Evolutionary conservation across 2,329 filamentous ascomycete genomes (phyloP).

Genomic region (Trichoderma oligosporum): DNA sequence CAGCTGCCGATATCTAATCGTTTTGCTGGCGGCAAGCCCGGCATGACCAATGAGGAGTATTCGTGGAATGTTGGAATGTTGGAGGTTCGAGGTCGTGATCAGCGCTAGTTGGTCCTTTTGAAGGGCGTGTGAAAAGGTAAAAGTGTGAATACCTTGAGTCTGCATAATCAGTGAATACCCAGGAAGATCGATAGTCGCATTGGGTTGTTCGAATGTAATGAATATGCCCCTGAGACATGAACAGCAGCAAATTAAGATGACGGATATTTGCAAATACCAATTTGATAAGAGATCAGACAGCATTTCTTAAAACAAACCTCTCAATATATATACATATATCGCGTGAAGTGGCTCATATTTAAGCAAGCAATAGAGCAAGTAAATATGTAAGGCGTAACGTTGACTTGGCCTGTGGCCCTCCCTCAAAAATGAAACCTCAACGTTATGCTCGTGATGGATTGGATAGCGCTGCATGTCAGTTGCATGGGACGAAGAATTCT

Average conservation of each 20-base stretch:
- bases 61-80: background rate
- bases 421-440: background rate
- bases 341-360: background rate
- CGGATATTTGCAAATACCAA: too few relatives aligned
- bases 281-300: too few relatives aligned
- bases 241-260: too few relatives aligned
- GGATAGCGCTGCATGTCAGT: background rate
- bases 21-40: background rate
- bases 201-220: too few relatives aligned
- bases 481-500: background rate
- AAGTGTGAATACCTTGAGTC: too few relatives aligned
- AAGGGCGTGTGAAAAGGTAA: background rate
- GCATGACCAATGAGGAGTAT: background rate
- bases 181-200: too few relatives aligned
- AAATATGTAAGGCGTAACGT: background rate
- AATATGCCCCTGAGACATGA: too few relatives aligned
- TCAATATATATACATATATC: too few relatives aligned
- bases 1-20: constrained; percentile 1
- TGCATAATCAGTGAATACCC: too few relatives aligned
- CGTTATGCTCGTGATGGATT: background rate
- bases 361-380: too few relatives aligned
- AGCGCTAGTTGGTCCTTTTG: background rate
- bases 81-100: background rate
- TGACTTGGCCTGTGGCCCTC: too few relatives aligned
- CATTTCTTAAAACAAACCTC: too few relatives aligned